Evolutionary conservation across 805 yeast genomes (phyloP), one percentile per base, ranked within the genome.

Genomic region (Huiozyma naganishii): DNA sequence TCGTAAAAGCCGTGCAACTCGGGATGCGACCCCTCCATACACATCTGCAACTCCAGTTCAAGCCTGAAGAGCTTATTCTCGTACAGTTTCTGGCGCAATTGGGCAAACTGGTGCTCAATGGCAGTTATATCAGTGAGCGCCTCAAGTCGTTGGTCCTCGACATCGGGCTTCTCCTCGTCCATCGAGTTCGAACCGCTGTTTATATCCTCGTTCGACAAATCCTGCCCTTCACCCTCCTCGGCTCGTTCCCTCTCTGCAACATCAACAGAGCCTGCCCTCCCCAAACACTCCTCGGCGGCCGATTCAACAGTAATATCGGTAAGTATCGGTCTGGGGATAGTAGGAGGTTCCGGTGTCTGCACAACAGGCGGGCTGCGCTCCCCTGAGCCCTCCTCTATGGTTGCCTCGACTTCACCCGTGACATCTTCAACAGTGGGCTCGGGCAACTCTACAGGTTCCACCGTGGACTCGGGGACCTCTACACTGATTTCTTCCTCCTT

Each of bases 11-110:
- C 72, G 34, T 84, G 73, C 43, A 90, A 72, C 53, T 89, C 96
- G 0, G 97, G 97, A 62, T 92, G 98, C 17, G 87, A 76, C 9
- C 96, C 96, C 49, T 80, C 82, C 32, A 80, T 67, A 65, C 97
- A 89, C 73, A 90, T 76, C 54, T 82, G 82, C 48, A 90, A 67
- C 61, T 92, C 98, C 38, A 83, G 80, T 52, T 86, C 85, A 50
- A 84, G 71, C 48, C 84, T 75, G 33, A 74, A 69, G 56, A 89
- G 67, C 59, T 86, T 89, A 58, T 88, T 95, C 47, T 83, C 88
- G 62, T 83, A 90, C 41, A 92, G 67, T 54, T 75, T 74, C 61
- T 92, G 97, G 49, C 96, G 76, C 44, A 90, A 69, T 48, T 75
- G 71, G 6, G 97, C 97, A 70, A 89, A 92, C 43, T 82, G 83